Conservation (phyloP, 108 stramenopile genomes). For the Skeletonema menzelii region DNA sequence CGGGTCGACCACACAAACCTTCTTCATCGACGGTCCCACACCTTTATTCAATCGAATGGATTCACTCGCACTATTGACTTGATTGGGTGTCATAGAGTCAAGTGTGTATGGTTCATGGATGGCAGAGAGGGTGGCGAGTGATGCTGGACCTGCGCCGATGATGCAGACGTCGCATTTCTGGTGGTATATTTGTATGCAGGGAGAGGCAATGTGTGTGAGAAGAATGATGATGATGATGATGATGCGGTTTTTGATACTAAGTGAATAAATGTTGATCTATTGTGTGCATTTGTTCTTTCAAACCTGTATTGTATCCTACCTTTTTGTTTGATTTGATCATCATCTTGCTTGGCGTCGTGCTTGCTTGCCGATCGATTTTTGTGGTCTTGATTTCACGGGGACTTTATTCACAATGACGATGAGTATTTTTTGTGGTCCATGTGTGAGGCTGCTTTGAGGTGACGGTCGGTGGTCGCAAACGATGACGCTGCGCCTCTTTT, state of each 20-base stretch:
- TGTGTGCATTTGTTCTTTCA: neutral
- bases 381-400: neutral
- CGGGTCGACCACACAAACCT: conserved; percentile 66
- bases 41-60: neutral
- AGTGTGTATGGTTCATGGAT: conserved; percentile 52
- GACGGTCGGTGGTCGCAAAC: too few species aligned
- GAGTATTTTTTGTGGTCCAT: neutral
- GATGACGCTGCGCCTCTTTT: neutral
- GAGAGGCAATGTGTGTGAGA: too few species aligned
- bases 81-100: conserved; percentile 35
- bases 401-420: neutral
- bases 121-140: conserved; percentile 60
- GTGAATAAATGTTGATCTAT: neutral
- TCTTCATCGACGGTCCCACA: neutral
- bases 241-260: too few species aligned
- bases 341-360: neutral
- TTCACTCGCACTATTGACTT: conserved; percentile 20
- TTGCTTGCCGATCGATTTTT: too few species aligned
- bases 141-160: conserved; percentile 70
- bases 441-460: neutral
- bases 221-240: neutral
- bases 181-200: too few species aligned
- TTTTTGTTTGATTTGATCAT: neutral
- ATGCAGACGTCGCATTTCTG: conserved; percentile 57
- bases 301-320: neutral